Conservation (phyloP, 2,329 filamentous ascomycete species). For the Cadophora malorum region DNA sequence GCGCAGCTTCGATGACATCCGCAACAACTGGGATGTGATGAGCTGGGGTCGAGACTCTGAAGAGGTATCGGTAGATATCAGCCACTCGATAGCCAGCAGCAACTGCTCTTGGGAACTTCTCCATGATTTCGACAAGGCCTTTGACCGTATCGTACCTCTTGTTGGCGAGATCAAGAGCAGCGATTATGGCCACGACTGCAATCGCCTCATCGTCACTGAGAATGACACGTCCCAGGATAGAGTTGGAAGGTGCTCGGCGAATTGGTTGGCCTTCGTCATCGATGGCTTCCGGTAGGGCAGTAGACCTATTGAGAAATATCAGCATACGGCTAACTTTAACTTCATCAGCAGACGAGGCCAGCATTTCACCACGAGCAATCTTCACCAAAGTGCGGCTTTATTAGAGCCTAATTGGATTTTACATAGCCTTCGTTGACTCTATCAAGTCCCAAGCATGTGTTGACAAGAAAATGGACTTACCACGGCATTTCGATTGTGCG, state of each 20-base stretch:
- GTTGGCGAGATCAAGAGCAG: not conserved
- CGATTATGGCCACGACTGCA: slow-evolving; percentile 13
- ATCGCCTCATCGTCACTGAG: slow-evolving; percentile 4
- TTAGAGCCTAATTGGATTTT: too few species aligned
- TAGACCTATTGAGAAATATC: not conserved
- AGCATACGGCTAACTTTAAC: not conserved
- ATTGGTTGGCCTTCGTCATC: not conserved
- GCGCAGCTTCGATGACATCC: slow-evolving; percentile 12
- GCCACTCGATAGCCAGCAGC: slow-evolving; percentile 11
- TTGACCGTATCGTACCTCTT: not conserved
- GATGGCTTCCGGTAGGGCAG: not conserved
- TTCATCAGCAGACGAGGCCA: too few species aligned
- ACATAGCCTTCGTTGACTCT: too few species aligned
- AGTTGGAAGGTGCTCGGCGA: not conserved
- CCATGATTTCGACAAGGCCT: slow-evolving; percentile 8
- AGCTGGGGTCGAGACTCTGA: not conserved
- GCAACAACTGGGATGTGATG: slow-evolving; percentile 3
- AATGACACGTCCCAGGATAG: slow-evolving; percentile 4
- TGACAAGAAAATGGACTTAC: not conserved
- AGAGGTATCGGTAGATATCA: not conserved
- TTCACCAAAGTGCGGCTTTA: too few species aligned
- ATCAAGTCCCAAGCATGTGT: not conserved
- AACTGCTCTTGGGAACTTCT: slow-evolving; percentile 8
- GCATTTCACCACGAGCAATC: too few species aligned
- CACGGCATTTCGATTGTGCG: slow-evolving; percentile 17